A percentile compares a stretch with the other conserved stretches of the same genome.
Evolutionary conservation across 768 basidiomycete species (phyloP).

Genomic region (Pleurotus salmoneostramineus): DNA sequence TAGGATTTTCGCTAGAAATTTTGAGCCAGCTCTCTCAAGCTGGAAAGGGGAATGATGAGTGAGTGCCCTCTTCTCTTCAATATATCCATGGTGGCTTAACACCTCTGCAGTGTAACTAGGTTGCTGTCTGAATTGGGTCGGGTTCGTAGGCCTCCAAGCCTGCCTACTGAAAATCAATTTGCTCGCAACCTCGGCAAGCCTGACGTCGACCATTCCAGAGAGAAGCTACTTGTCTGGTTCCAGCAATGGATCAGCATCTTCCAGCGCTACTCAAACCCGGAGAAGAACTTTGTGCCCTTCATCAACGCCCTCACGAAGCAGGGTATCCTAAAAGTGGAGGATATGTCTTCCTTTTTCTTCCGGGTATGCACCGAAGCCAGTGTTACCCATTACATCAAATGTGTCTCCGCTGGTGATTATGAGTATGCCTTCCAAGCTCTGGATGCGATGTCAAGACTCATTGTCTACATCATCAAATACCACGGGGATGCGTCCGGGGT

Average conservation of each 20-base stretch:
- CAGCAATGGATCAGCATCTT: conserved; percentile 96
- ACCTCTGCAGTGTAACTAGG: conserved; percentile 47
- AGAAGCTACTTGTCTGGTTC: conserved; percentile 77
- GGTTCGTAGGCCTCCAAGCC: conserved; percentile 44
- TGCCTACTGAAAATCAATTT: conserved; percentile 15
- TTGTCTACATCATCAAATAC: conserved; percentile 98
- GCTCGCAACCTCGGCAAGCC: conserved; percentile 53
- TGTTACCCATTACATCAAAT: conserved; percentile 83
- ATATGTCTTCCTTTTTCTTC: conserved; percentile 97
- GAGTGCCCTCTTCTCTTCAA: conserved; percentile 23
- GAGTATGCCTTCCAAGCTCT: conserved; percentile 85
- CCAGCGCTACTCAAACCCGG: conserved; percentile 85
- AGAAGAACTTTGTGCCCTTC: conserved; percentile 94
- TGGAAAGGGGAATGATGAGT: conserved; percentile 86
- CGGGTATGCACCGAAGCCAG: conserved; percentile 95
- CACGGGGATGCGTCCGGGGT: conserved; percentile 93
- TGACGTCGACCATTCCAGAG: conserved; percentile 71
- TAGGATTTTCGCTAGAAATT: conserved; percentile 77
- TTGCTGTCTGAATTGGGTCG: conserved; percentile 84
- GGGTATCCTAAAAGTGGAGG: conserved; percentile 93
- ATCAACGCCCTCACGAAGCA: conserved; percentile 97
- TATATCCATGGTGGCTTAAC: conserved; percentile 8
- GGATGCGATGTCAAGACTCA: conserved; percentile 92
- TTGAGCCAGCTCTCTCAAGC: conserved; percentile 68
- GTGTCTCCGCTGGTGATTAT: conserved; percentile 65